These are phyloP conservation scores for Candida pseudofarinosa DNA, from an alignment of 805 yeast species.

Conservation along the genomic window DNA sequence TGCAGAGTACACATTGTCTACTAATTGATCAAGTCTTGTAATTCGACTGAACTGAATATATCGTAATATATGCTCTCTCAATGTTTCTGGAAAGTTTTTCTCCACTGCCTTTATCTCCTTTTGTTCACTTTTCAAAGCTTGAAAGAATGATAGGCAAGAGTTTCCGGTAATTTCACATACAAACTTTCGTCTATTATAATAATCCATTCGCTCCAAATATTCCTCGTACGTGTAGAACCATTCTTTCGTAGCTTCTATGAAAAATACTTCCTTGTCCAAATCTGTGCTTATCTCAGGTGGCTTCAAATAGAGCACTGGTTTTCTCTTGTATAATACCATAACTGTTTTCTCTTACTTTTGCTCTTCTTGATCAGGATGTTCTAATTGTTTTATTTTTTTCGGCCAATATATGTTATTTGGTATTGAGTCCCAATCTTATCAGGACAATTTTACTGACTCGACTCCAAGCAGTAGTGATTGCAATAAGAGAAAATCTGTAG, in stretches of 20 bases:
- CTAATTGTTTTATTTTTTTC: no score
- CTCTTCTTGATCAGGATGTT: neutral
- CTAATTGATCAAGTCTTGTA: slow-evolving; percentile 79
- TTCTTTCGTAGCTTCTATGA: slow-evolving; percentile 80
- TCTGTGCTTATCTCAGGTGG: slow-evolving; percentile 58
- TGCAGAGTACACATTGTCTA: slow-evolving; percentile 75
- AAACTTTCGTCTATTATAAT: slow-evolving; percentile 71
- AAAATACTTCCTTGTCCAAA: slow-evolving; percentile 65
- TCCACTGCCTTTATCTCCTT: slow-evolving; percentile 60
- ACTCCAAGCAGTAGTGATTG: no score
- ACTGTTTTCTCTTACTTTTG: slow-evolving; percentile 7
- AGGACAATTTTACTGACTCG: no score
- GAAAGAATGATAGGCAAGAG: slow-evolving; percentile 84
- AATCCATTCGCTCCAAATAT: slow-evolving; percentile 67
- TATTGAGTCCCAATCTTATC: no score
- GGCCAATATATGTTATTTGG: no score
- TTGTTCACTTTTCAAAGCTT: slow-evolving; percentile 75
- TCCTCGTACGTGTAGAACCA: slow-evolving; percentile 80
- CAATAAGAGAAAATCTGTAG: no score
- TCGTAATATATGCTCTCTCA: slow-evolving; percentile 88
- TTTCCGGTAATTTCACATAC: slow-evolving; percentile 96
- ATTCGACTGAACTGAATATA: slow-evolving; percentile 76
- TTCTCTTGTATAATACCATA: slow-evolving; percentile 76
- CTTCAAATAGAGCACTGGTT: slow-evolving; percentile 57
- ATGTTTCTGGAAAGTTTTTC: slow-evolving; percentile 80